Evolutionary conservation across 192 early-diverging fungal genomes (phyloP), one percentile per base, ranked within the genome.

Genomic region (Entomortierella lignicola): DNA sequence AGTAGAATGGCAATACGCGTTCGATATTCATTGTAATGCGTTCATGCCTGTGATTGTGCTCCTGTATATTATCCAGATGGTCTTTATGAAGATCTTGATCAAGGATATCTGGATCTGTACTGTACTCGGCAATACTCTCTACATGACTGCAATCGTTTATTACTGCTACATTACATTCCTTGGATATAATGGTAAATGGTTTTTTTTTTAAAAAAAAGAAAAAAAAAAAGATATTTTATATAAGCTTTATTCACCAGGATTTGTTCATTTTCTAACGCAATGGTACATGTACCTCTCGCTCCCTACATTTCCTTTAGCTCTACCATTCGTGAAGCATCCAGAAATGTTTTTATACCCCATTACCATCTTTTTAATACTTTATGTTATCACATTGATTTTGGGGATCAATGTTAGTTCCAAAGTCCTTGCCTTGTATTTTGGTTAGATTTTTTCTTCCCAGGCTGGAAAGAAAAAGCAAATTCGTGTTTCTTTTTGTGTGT

Each of bases 21-120:
- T 98, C 69, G 97, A 99, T 81, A 94, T 99, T 15, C 97, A 99
- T 67, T 98, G 96, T 85, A 99, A 99, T 79, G 84, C 96, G 26
- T 99, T 98, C 73, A 95, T 97, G 71, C 92, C 93, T 23, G 87
- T 95, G 60, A 98, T 94, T 63, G 84, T 93, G 52, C 77, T 95
- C 17, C 87, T 96, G 18, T 98, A 99, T 60, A 91, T 97, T 17
- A 80, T 96, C 71, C 96, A 98, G 82, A 94, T 99, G 62, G 95
- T 97, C 74, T 94, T 99, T 65, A 87, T 98, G 59, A 91, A 93
- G 42, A 71, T 98, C 50, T 83, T 99, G 54, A 84, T 88, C 69
- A 85, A 88, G 83, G 88, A 91, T 8, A 89, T 85, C 61, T 96
- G 93, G 93, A 87, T 99, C 11, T 90, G 90, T 47, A 62, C 92